A percentile compares a stretch with the other conserved stretches of the same genome.
These are phyloP conservation scores for Cyberlindnera sargentensis DNA, from an alignment of 805 yeast genomes.

Conservation along the genomic window DNA sequence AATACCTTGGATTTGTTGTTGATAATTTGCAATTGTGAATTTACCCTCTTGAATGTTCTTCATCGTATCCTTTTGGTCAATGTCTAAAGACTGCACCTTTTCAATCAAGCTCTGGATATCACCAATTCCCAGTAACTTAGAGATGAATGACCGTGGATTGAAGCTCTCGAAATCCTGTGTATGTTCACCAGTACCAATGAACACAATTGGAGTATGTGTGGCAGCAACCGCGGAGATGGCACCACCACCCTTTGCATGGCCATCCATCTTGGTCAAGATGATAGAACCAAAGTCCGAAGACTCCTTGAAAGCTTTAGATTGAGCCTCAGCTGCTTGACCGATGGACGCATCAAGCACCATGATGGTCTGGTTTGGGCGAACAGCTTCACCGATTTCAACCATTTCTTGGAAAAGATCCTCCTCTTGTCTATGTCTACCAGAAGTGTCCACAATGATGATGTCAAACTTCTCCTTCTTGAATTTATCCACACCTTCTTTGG, in stretches of 20 bases:
- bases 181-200: slow-evolving; percentile 98
- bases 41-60: slow-evolving; percentile 93
- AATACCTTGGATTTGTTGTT: slow-evolving; percentile 90
- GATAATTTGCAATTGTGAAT: slow-evolving; percentile 84
- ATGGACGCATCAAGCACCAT: slow-evolving; percentile 97
- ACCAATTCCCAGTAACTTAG: slow-evolving; percentile 92
- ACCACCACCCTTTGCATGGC: slow-evolving; percentile 99
- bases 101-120: slow-evolving; percentile 92
- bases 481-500: slow-evolving; percentile 84
- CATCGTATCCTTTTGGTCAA: slow-evolving; percentile 84
- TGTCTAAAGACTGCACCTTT: slow-evolving; percentile 80
- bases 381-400: slow-evolving; percentile 86
- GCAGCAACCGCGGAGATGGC: slow-evolving; percentile 98
- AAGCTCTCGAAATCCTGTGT: slow-evolving; percentile 88
- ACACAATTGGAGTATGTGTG: slow-evolving; percentile 88
- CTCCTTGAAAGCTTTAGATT: slow-evolving; percentile 90
- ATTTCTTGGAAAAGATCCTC: slow-evolving; percentile 85
- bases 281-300: slow-evolving; percentile 92
- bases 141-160: slow-evolving; percentile 81
- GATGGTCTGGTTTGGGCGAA: slow-evolving; percentile 90
- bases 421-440: slow-evolving; percentile 97
- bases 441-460: slow-evolving; percentile 91
- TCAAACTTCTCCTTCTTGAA: slow-evolving; percentile 90
- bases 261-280: slow-evolving; percentile 93
- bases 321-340: slow-evolving; percentile 97